Conservation (phyloP, 805 yeast species). For the Lipomyces oligophaga region DNA sequence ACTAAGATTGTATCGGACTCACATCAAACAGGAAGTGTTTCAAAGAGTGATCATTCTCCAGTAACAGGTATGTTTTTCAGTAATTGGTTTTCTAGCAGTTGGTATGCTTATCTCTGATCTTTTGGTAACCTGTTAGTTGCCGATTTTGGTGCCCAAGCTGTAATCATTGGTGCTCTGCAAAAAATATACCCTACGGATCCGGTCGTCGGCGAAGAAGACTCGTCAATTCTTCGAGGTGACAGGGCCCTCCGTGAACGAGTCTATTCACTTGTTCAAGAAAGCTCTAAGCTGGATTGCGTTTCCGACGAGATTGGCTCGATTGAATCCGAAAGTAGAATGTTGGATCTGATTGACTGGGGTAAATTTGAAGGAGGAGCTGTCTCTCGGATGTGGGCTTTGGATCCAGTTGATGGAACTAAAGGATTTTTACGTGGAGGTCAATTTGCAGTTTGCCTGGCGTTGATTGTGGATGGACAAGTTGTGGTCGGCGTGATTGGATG, state of each 20-base stretch:
- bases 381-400: slow-evolving; percentile 85
- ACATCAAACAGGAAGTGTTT: slow-evolving; percentile 40
- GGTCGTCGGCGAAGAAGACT: slow-evolving; percentile 92
- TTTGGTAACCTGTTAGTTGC: no score
- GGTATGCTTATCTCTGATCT: no score
- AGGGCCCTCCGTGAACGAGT: slow-evolving; percentile 51
- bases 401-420: slow-evolving; percentile 97
- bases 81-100: no score
- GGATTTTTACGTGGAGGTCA: slow-evolving; percentile 96
- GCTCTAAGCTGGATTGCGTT: slow-evolving; percentile 38
- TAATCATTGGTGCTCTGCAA: slow-evolving; percentile 77
- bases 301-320: slow-evolving; percentile 32
- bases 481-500: slow-evolving; percentile 93
- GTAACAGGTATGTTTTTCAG: slow-evolving; percentile 56
- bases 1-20: slow-evolving; percentile 61
- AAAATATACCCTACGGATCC: slow-evolving; percentile 77
- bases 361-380: slow-evolving; percentile 77
- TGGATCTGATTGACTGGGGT: slow-evolving; percentile 72
- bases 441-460: slow-evolving; percentile 90
- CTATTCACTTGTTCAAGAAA: slow-evolving; percentile 51
- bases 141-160: slow-evolving; percentile 94
- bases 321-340: slow-evolving; percentile 47
- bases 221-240: slow-evolving; percentile 58
- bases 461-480: slow-evolving; percentile 80
- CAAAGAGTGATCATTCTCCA: slow-evolving; percentile 86